Conservation (phyloP, 495 filamentous ascomycete genomes). For the Aspergillus sclerotiicarbonarius region DNA sequence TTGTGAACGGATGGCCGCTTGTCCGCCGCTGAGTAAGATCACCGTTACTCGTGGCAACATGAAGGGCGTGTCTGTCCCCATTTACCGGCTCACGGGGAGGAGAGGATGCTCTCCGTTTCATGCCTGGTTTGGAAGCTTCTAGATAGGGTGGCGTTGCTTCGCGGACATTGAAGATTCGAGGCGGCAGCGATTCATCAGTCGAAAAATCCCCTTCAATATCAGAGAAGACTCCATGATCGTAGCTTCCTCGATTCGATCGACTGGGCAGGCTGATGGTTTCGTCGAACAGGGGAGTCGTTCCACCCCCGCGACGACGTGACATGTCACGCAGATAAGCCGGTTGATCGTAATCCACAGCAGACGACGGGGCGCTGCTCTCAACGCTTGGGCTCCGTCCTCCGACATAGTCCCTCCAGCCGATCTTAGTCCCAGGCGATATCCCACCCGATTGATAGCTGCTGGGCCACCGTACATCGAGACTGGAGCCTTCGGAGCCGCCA, state of each 20-base stretch:
- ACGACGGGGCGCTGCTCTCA: conserved; percentile 48
- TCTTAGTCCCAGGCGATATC: conserved; percentile 45
- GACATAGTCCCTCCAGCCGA: conserved; percentile 41
- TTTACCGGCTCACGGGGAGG: conserved; percentile 70
- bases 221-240: conserved; percentile 59
- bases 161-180: conserved; percentile 61
- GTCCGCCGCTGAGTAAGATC: conserved; percentile 69
- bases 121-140: conserved; percentile 51
- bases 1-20: conserved; percentile 54
- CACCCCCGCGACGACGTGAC: conserved; percentile 34
- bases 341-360: conserved; percentile 41
- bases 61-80: conserved; percentile 62
- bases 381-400: conserved; percentile 52
- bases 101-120: conserved; percentile 79
- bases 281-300: conserved; percentile 47
- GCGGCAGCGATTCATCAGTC: conserved; percentile 61
- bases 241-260: conserved; percentile 58
- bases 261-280: conserved; percentile 47
- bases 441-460: conserved; percentile 45
- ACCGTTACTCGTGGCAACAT: conserved; percentile 54
- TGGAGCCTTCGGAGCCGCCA: conserved; percentile 42
- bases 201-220: conserved; percentile 65
- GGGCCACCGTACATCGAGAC: conserved; percentile 42
- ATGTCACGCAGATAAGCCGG: conserved; percentile 32
- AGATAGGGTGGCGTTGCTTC: conserved; percentile 48